These are phyloP conservation scores for Ceratobasidium sp. DNA, from an alignment of 1,284 basidiomycete species.

Conservation along the genomic window DNA sequence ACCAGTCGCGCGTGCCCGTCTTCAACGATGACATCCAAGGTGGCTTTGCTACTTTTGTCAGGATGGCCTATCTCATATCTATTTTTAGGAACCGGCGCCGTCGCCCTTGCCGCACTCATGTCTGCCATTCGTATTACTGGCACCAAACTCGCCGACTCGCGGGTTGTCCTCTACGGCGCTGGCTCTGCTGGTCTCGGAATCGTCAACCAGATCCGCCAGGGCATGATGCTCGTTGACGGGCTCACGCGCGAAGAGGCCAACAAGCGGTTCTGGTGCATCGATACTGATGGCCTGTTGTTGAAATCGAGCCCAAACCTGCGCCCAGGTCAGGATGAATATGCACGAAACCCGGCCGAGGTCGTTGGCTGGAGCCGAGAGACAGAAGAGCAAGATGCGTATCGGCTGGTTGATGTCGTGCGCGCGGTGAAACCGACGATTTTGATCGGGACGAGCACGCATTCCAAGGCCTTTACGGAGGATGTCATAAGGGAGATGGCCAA, in stretches of 20 bases:
- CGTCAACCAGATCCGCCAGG: conserved; percentile 77
- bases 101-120: conserved; percentile 81
- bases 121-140: conserved; percentile 81
- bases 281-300: conserved; percentile 69
- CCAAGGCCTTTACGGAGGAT: conserved; percentile 84
- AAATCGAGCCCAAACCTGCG: conserved; percentile 62
- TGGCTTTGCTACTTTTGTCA: conserved; percentile 54
- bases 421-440: conserved; percentile 77
- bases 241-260: conserved; percentile 72
- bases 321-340: conserved; percentile 67
- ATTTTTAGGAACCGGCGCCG: conserved; percentile 81
- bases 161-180: conserved; percentile 83
- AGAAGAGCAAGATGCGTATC: conserved; percentile 53
- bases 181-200: conserved; percentile 83
- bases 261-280: conserved; percentile 75
- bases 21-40: conserved; percentile 83
- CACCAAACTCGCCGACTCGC: conserved; percentile 76
- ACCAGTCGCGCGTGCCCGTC: conserved; percentile 73
- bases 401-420: conserved; percentile 76
- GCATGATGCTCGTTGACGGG: conserved; percentile 72
- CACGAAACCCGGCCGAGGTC: conserved; percentile 66
- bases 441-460: conserved; percentile 85
- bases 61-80: not conserved
- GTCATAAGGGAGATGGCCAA: conserved; percentile 58
- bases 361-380: conserved; percentile 34